These are phyloP conservation scores for Aspergillaceae sp. DNA, from an alignment of 2,329 filamentous ascomycete species.

Conservation along the genomic window DNA sequence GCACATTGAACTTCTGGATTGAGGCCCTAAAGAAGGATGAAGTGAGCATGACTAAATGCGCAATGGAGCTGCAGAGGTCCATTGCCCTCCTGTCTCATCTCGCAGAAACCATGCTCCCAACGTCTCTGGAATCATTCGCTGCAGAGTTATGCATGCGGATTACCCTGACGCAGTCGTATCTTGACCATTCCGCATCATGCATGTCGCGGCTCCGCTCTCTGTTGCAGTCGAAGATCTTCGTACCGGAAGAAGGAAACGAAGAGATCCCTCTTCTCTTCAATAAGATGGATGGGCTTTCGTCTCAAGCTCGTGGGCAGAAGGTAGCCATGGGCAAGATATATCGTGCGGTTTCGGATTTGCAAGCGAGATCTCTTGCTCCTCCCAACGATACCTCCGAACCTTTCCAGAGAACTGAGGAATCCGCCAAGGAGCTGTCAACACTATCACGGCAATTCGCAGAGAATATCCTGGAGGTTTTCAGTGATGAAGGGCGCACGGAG, in stretches of 20 bases:
- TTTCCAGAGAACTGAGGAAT: conserved; percentile 62
- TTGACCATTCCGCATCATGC: conserved; percentile 66
- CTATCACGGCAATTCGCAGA: conserved; percentile 60
- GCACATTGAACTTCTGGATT: conserved; percentile 79
- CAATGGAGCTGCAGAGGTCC: conserved; percentile 70
- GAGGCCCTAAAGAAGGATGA: conserved; percentile 77
- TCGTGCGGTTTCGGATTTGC: conserved; percentile 67
- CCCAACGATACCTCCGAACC: conserved; percentile 56
- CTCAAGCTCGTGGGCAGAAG: conserved; percentile 72
- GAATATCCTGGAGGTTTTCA: conserved; percentile 56
- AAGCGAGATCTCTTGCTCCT: conserved; percentile 64
- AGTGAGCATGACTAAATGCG: conserved; percentile 73
- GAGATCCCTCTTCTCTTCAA: conserved; percentile 60
- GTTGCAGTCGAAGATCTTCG: conserved; percentile 57
- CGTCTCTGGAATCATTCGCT: conserved; percentile 62
- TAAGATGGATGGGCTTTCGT: conserved; percentile 63
- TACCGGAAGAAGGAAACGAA: conserved; percentile 55
- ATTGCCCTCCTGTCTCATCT: conserved; percentile 83
- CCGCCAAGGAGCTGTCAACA: conserved; percentile 56
- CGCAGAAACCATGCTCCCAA: conserved; percentile 66
- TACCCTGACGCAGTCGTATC: conserved; percentile 66
- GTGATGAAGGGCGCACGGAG: conserved; percentile 63
- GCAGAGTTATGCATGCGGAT: conserved; percentile 72
- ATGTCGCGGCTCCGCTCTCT: conserved; percentile 57
- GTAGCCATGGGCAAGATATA: conserved; percentile 72